Evolutionary conservation across 2,329 filamentous ascomycete genomes (phyloP), one percentile per base, ranked within the genome.

Genomic region (Emmonsiellopsis sp.): DNA sequence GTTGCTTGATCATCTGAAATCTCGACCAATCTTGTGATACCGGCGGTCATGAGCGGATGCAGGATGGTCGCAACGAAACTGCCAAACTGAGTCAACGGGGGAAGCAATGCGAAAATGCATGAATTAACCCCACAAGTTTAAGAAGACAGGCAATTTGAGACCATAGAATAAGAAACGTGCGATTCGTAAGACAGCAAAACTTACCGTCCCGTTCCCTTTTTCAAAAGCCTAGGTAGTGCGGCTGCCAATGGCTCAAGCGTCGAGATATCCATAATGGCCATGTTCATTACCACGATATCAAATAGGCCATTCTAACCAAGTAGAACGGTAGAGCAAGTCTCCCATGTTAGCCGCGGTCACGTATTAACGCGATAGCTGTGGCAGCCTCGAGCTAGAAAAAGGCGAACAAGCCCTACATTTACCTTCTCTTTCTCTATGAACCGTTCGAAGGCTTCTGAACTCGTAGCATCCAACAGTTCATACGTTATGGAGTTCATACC

Each of bases 21-120:
- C n/a, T 71, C 65, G 42, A 77, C 64, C 21, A 64, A 63, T 5
- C 72, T 69, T 6, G 67, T 62, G 2, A 70, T 67, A 2, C 68
- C 69, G 2, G 73, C 71, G 3, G 76, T 78, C 58, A 75, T 73
- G 62, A 78, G 77, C 5, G 76, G 76, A 54, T 78, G 76, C 7
- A 78, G 71, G 40, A 77, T 57, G 0, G 73, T 74, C 1, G 69
- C 72, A n/a, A 74, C 71, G 56, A 77, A 76, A 33, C 73, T 74
- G 47, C 49, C 42, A 49, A 17, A 48, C 36, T 27, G 14, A 14
- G 39, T 55, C 36, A 55, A 14, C 36, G 10, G 36, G 11, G 17
- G 32, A 44, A 39, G 34, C 42, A 44, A 47, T 27, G 21, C 21
- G 5, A 27, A 27, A 27, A 27, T 27, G 5, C 21, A 27, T 27